Conservation (phyloP, 495 filamentous ascomycete species). For the Clohesyomyces aquaticus region DNA sequence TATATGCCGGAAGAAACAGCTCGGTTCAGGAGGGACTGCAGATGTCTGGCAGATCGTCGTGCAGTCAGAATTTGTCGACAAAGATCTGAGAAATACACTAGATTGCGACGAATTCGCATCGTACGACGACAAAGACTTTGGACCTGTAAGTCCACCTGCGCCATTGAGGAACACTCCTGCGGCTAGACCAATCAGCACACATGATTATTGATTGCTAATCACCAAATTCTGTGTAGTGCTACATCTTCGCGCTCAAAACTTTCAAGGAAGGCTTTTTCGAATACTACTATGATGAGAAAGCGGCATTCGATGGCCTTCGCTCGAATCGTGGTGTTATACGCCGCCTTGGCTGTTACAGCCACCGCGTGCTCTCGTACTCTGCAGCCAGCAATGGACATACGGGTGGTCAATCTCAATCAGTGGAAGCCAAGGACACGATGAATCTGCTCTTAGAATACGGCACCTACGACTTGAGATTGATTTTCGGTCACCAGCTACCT, state of each 20-base stretch:
- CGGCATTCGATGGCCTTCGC: constrained; percentile 42
- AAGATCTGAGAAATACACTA: constrained; percentile 14
- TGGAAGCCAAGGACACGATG: constrained; percentile 26
- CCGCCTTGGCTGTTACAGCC: constrained; percentile 40
- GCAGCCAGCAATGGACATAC: constrained; percentile 4
- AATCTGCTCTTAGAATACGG: constrained; percentile 50
- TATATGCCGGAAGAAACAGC: constrained; percentile 38
- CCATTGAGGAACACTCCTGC: neutral
- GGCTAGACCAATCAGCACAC: neutral
- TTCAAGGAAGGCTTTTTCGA: constrained; percentile 33
- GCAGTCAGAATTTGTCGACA: constrained; percentile 43
- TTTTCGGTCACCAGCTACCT: constrained; percentile 40
- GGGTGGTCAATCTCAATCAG: neutral
- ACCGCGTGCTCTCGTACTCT: constrained; percentile 1
- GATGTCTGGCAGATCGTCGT: constrained; percentile 45
- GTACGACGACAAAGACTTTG: constrained; percentile 29
- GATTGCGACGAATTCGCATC: constrained; percentile 17
- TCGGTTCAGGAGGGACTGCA: constrained; percentile 45
- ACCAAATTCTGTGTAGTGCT: constrained; percentile 46
- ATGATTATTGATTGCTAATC: constrained; percentile 14
- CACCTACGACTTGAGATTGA: constrained; percentile 46
- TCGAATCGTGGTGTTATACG: constrained; percentile 42
- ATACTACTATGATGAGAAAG: constrained; percentile 44
- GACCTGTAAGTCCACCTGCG: constrained; percentile 13
- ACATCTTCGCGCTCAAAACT: constrained; percentile 48